Percentiles rank a stretch among this genome's conserved stretches.
phyloP scores from a whole-genome alignment of 2,329 filamentous ascomycete genomes.

The Fusarium sp. region DNA sequence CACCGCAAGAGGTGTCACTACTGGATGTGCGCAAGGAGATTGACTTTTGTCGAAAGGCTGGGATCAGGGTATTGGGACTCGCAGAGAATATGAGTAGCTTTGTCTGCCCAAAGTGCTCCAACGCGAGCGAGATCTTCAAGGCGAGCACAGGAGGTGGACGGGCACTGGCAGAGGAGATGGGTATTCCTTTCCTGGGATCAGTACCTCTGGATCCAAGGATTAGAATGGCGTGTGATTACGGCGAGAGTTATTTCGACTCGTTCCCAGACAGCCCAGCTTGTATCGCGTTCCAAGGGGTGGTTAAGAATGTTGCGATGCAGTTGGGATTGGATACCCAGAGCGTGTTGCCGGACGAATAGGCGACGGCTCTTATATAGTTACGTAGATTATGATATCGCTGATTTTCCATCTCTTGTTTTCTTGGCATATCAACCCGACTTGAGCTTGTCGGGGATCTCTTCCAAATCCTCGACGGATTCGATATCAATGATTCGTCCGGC shows the following conservation, averaged over 20 bases:
- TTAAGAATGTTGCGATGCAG: slow-evolving; percentile 76
- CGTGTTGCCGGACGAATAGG: slow-evolving; percentile 56
- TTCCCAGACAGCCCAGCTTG: slow-evolving; percentile 95
- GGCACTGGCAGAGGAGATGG: slow-evolving; percentile 85
- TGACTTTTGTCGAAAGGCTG: slow-evolving; percentile 95
- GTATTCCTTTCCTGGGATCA: slow-evolving; percentile 87
- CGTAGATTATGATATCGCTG: slow-evolving; percentile 36
- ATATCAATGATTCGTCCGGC: slow-evolving; percentile 91
- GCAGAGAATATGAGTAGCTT: slow-evolving; percentile 99
- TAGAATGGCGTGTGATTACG: slow-evolving; percentile 96
- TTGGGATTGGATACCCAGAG: slow-evolving; percentile 72
- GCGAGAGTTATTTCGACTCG: slow-evolving; percentile 95
- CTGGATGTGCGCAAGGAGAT: slow-evolving; percentile 97
- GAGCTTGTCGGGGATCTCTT: slow-evolving; percentile 79
- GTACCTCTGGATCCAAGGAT: slow-evolving; percentile 95
- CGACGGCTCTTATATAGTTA: slow-evolving; percentile 25
- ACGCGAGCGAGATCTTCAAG: slow-evolving; percentile 86
- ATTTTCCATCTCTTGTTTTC: slow-evolving; percentile 44
- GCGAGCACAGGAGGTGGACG: slow-evolving; percentile 90
- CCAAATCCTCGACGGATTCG: slow-evolving; percentile 81
- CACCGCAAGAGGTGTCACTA: slow-evolving; percentile 92
- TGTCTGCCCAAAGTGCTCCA: slow-evolving; percentile 91
- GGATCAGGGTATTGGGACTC: slow-evolving; percentile 86
- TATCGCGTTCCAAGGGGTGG: slow-evolving; percentile 82
- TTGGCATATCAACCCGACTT: slow-evolving; percentile 26